Evolutionary conservation across 2,329 filamentous ascomycete genomes (phyloP).

Genomic region (Aspergillus pseudonomiae): DNA sequence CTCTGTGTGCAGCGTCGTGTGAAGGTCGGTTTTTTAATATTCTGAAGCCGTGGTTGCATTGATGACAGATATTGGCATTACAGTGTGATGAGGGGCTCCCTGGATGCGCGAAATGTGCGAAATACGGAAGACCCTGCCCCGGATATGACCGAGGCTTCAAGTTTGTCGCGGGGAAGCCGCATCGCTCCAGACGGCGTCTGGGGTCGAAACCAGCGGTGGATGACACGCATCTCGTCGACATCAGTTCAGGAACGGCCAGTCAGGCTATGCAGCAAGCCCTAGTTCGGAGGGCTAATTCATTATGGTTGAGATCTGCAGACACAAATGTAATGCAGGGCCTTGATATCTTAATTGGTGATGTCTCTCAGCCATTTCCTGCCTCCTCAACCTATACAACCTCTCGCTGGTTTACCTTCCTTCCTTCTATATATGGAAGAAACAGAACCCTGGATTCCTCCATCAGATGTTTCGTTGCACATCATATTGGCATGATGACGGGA

Average conservation of each 20-base stretch:
- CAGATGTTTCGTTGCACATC: constrained; percentile 30
- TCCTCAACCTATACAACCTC: constrained; percentile 22
- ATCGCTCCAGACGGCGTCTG: constrained; percentile 22
- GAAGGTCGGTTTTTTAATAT: constrained; percentile 21
- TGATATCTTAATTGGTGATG: constrained; percentile 25
- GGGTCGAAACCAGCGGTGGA: neutral
- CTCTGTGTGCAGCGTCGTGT: constrained; percentile 33
- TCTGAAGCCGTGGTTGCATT: neutral
- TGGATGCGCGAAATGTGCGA: constrained; percentile 37
- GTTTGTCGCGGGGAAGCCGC: constrained; percentile 37
- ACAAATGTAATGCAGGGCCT: constrained; percentile 29
- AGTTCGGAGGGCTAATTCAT: constrained; percentile 2
- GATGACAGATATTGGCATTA: constrained; percentile 6
- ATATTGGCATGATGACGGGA: constrained; percentile 24
- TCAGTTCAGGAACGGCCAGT: neutral
- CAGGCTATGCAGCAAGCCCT: constrained; percentile 5
- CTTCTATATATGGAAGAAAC: constrained; percentile 29
- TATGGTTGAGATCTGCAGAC: constrained; percentile 10
- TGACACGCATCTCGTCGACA: neutral
- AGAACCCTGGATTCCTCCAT: constrained; percentile 29
- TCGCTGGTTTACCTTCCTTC: constrained; percentile 30
- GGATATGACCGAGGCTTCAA: constrained; percentile 39
- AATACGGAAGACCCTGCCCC: constrained; percentile 36
- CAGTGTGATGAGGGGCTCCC: constrained; percentile 40
- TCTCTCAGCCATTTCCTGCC: constrained; percentile 23